These are phyloP conservation scores for Bipolaris bicolor DNA, from an alignment of 2,329 filamentous ascomycete genomes.

Conservation along the genomic window DNA sequence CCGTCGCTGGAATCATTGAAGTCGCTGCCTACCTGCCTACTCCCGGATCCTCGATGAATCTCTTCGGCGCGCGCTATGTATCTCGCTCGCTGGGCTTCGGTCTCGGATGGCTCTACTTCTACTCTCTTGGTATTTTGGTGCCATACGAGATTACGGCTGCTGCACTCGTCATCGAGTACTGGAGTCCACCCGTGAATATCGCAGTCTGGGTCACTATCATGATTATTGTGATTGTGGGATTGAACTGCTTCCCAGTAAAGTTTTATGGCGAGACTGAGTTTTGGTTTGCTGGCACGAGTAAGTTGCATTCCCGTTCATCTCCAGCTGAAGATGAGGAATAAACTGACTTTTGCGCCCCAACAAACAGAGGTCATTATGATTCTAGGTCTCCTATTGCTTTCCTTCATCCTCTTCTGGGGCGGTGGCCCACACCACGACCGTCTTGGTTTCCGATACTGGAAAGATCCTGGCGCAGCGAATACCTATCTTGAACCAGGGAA, in stretches of 20 bases:
- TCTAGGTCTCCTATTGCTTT: conserved; percentile 57
- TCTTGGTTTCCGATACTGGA: conserved; percentile 66
- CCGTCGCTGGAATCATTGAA: conserved; percentile 48
- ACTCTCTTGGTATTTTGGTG: conserved; percentile 39
- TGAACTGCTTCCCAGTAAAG: conserved; percentile 46
- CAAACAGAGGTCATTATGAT: conserved; percentile 42
- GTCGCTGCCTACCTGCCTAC: conserved; percentile 65
- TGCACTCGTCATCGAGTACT: conserved; percentile 47
- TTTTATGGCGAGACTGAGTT: conserved; percentile 49
- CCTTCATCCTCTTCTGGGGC: conserved; percentile 64
- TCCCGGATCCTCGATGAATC: conserved; percentile 59
- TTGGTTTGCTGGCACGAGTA: conserved; percentile 35
- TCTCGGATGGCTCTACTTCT: conserved; percentile 39
- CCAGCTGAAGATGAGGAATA: not conserved
- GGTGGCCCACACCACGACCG: conserved; percentile 59
- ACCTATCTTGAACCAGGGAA: conserved; percentile 55
- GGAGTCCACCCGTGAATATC: conserved; percentile 42
- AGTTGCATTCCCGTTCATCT: not conserved
- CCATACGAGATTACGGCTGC: conserved; percentile 47
- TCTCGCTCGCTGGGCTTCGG: conserved; percentile 66
- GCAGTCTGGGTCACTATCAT: conserved; percentile 48
- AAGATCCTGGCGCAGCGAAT: conserved; percentile 59
- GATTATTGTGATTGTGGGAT: conserved; percentile 42
- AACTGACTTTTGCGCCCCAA: not conserved
- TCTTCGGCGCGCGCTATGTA: conserved; percentile 56